Evolutionary conservation across 495 filamentous ascomycete species (phyloP).

Genomic region (Aspergillus ostianus): DNA sequence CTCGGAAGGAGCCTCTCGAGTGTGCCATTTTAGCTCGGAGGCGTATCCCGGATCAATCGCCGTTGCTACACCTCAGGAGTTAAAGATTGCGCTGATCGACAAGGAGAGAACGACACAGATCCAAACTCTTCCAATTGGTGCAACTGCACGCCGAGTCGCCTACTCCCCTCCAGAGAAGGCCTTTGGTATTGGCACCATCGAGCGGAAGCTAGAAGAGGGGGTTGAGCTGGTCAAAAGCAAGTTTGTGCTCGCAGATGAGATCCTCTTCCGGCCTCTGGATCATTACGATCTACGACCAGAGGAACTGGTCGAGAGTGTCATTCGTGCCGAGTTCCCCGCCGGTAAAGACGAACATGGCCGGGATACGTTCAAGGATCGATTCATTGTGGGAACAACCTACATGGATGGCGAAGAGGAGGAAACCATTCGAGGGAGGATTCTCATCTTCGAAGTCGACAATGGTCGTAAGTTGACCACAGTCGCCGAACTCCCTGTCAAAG

Average conservation of each 20-base stretch:
- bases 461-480: slow-evolving; percentile 68
- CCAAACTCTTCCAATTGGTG: slow-evolving; percentile 68
- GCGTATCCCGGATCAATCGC: slow-evolving; percentile 79
- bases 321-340: slow-evolving; percentile 70
- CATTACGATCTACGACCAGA: slow-evolving; percentile 51
- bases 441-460: slow-evolving; percentile 79
- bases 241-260: slow-evolving; percentile 62
- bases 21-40: slow-evolving; percentile 78
- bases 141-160: slow-evolving; percentile 83
- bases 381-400: slow-evolving; percentile 84
- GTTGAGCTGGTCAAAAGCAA: slow-evolving; percentile 57
- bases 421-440: slow-evolving; percentile 68
- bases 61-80: slow-evolving; percentile 69
- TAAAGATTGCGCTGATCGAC: slow-evolving; percentile 83
- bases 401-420: slow-evolving; percentile 57
- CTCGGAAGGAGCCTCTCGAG: slow-evolving; percentile 74
- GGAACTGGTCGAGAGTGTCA: slow-evolving; percentile 83
- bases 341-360: slow-evolving; percentile 51
- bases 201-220: slow-evolving; percentile 55
- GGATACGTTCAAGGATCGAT: slow-evolving; percentile 59
- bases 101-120: slow-evolving; percentile 84
- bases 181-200: slow-evolving; percentile 85
- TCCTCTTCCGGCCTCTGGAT: slow-evolving; percentile 55
- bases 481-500: slow-evolving; percentile 61
- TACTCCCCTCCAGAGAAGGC: slow-evolving; percentile 77